Evolutionary conservation across 2,329 filamentous ascomycete genomes (phyloP).

Genomic region (Trichophyton benhamiae): DNA sequence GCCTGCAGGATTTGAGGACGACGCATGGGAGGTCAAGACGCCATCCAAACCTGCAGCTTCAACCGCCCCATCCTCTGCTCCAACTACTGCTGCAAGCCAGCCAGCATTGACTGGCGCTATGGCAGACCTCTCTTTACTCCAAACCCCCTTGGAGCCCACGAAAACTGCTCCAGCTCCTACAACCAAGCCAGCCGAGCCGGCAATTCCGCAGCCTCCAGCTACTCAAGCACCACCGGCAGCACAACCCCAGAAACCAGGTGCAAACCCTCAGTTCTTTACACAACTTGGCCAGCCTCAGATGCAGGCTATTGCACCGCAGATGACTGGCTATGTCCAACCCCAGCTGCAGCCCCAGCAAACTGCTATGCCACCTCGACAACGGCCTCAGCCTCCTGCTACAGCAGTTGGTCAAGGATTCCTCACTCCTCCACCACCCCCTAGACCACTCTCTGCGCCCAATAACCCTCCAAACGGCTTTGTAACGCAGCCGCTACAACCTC

Average conservation of each 20-base stretch:
- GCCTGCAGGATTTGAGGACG: slow-evolving; percentile 71
- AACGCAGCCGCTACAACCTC: slow-evolving; percentile 64
- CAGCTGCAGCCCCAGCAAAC: slow-evolving; percentile 19
- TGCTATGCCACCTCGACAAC: slow-evolving; percentile 44
- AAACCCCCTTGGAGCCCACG: slow-evolving; percentile 46
- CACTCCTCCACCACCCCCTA: slow-evolving; percentile 63
- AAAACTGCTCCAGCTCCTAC: slow-evolving; percentile 39
- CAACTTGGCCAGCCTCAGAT: slow-evolving; percentile 29
- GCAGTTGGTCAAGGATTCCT: slow-evolving; percentile 47
- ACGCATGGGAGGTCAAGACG: slow-evolving; percentile 94
- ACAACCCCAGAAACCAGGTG: slow-evolving; percentile 30
- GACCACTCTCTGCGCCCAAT: slow-evolving; percentile 78
- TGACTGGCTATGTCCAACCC: slow-evolving; percentile 25
- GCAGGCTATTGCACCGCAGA: slow-evolving; percentile 24
- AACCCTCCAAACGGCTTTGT: slow-evolving; percentile 60
- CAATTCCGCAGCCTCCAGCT: slow-evolving; percentile 35
- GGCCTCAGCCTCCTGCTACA: slow-evolving; percentile 57
- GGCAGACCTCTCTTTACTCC: slow-evolving; percentile 54
- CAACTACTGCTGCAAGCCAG: slow-evolving; percentile 28
- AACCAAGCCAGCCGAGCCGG: slow-evolving; percentile 27
- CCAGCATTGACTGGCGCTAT: slow-evolving; percentile 55
- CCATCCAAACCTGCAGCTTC: slow-evolving; percentile 41
- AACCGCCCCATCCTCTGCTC: slow-evolving; percentile 12
- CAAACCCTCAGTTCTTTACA: slow-evolving; percentile 39
- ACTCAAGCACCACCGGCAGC: slow-evolving; percentile 27